Evolutionary conservation across 2,329 filamentous ascomycete species (phyloP).

Genomic region (Monilinia laxa): DNA sequence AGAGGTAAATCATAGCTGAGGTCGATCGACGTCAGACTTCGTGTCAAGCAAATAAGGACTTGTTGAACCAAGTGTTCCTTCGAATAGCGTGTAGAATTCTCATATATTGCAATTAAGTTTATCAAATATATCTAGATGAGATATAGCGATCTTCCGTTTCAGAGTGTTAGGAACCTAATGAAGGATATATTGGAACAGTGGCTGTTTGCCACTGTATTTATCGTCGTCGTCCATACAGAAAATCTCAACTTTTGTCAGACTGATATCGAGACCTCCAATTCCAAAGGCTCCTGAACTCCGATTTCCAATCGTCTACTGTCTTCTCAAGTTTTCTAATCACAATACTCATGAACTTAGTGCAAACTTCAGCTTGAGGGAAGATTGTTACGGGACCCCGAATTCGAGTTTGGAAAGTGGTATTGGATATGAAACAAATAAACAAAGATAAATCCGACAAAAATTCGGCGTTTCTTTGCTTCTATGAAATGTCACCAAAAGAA

Average conservation of each 20-base stretch:
- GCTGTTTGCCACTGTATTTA: not conserved
- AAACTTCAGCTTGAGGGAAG: slow-evolving; percentile 1
- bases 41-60: not conserved
- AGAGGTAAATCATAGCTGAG: slow-evolving; percentile 1
- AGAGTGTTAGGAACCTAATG: not conserved
- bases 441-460: not conserved
- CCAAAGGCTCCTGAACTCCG: slow-evolving; percentile 9
- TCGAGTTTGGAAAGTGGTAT: slow-evolving; percentile 9
- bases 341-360: not conserved
- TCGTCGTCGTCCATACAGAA: not conserved
- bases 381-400: slow-evolving; percentile 14
- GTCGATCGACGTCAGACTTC: not conserved
- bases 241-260: not conserved
- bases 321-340: slow-evolving; percentile 5
- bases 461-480: slow-evolving; percentile 5
- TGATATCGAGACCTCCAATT: slow-evolving; percentile 4
- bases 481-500: not conserved
- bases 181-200: not conserved
- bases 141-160: not conserved
- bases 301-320: slow-evolving; percentile 10
- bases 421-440: not conserved
- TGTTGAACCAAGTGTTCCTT: not conserved
- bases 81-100: not conserved
- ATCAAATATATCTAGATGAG: not conserved
- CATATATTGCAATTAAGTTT: not conserved